Evolutionary conservation across 2,329 filamentous ascomycete genomes (phyloP), one percentile per base, ranked within the genome.

Genomic region (Metarhizium humberi): DNA sequence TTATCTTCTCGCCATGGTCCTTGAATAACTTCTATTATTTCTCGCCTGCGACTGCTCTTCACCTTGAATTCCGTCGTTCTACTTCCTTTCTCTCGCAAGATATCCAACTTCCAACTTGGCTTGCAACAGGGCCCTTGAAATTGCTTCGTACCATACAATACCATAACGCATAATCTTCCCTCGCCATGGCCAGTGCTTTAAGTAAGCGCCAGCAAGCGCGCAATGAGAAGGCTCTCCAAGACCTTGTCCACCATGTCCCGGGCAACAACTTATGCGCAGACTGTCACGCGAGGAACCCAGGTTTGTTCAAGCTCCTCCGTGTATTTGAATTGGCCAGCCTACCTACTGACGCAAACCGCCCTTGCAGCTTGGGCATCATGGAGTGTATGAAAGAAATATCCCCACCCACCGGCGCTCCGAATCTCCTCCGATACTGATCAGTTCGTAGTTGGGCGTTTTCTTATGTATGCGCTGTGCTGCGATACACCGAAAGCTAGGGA

Each of bases 141-240:
- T 10, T 20, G 6, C n/a, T 20, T 10, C 18, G 18, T 7, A 20
- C 6, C 14, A 16, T 45, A 25, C 42, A 45, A 20, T 45, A 20
- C n/a, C 45, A 20, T 30, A 30, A 25, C 3, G 42, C 16, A 40
- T 29, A 20, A 25, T 25, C 50, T 30, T 36, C 34, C 18, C 34
- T 38, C n/a, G 42, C 50, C 47, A 50, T 54, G 58, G 58, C 50
- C 61, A 94, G 81, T 55, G 78, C 84, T 48, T 78, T 95, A 70
- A 96, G 86, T 78, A 99, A 97, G 81, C 90, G 94, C 74, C 90
- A 96, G 76, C 92, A 96, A 80, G 90, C 88, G 78, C 92, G 94
- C 74, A 96, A 99, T 73, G 94, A 99, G 77, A 90, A 90, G 69
- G 78, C 84, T 55, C 79, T 99, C 62, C 90, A 96, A 67, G 92